Evolutionary conservation across 2,329 filamentous ascomycete species (phyloP).

Genomic region (Amauroascus verrucosus): DNA sequence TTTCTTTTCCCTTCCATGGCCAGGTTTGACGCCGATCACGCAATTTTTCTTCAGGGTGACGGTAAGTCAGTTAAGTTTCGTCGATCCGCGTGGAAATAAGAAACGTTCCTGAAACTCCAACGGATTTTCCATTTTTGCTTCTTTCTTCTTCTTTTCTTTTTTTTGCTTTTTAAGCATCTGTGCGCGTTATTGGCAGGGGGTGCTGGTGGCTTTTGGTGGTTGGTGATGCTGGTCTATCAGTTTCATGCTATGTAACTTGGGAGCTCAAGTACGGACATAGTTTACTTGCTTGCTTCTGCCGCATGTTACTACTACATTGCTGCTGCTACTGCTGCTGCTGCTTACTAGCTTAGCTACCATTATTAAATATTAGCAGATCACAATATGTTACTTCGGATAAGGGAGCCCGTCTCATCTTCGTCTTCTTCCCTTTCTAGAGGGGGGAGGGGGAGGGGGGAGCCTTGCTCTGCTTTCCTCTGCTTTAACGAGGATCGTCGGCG

Average conservation of each 20-base stretch:
- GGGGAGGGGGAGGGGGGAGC: background rate
- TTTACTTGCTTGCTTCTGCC: no score
- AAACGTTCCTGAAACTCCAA: constrained; percentile 12
- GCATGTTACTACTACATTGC: no score
- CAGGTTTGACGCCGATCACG: constrained; percentile 9
- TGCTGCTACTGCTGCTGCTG: no score
- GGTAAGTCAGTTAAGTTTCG: constrained; percentile 3
- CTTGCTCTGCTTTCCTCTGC: no score
- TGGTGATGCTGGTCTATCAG: background rate
- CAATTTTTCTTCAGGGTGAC: constrained; percentile 13
- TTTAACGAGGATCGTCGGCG: background rate
- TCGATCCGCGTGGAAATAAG: constrained; percentile 11
- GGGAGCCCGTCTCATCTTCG: background rate
- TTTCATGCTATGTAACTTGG: no score
- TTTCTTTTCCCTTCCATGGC: background rate
- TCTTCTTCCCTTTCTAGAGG: background rate
- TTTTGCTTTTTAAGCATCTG: background rate
- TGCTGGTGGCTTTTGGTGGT: background rate
- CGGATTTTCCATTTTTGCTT: background rate
- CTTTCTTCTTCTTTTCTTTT: background rate
- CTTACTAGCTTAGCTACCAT: no score
- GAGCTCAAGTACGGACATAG: no score
- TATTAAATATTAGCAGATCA: no score
- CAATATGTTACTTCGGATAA: background rate
- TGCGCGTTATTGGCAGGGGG: constrained; percentile 7